Conservation (phyloP, 495 filamentous ascomycete genomes). For the Neurospora sp. region DNA sequence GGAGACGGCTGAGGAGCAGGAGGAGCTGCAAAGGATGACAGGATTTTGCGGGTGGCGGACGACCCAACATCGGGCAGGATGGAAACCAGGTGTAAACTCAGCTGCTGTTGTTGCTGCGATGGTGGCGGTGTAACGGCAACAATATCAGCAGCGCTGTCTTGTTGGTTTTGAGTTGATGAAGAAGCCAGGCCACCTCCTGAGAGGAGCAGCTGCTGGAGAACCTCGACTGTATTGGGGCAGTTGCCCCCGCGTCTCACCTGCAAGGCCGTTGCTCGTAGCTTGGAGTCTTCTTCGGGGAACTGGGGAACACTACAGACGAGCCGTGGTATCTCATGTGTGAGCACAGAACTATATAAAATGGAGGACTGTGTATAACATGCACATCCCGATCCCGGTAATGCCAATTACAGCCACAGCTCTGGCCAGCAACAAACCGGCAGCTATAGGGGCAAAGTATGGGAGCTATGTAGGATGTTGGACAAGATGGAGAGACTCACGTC, state of each 20-base stretch:
- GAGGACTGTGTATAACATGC: neutral
- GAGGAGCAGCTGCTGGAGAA: slow-evolving; percentile 50
- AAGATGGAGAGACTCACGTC: slow-evolving; percentile 35
- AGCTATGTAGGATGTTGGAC: neutral
- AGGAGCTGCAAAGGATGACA: slow-evolving; percentile 29
- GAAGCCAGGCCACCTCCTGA: neutral
- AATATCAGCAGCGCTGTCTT: neutral
- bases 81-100: slow-evolving; percentile 31
- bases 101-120: neutral
- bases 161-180: neutral
- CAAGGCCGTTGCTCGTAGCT: slow-evolving; percentile 52
- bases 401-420: neutral
- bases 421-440: neutral
- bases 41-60: slow-evolving; percentile 25
- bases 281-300: slow-evolving; percentile 61
- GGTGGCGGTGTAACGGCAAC: neutral
- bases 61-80: slow-evolving; percentile 25
- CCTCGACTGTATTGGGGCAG: slow-evolving; percentile 59
- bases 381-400: neutral
- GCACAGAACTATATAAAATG: slow-evolving; percentile 7
- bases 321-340: slow-evolving; percentile 10
- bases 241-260: slow-evolving; percentile 60
- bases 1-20: neutral
- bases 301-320: slow-evolving; percentile 44
- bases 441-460: neutral